These are phyloP conservation scores for Phaeoacremonium minimum DNA, from an alignment of 2,329 filamentous ascomycete genomes.

Conservation along the genomic window DNA sequence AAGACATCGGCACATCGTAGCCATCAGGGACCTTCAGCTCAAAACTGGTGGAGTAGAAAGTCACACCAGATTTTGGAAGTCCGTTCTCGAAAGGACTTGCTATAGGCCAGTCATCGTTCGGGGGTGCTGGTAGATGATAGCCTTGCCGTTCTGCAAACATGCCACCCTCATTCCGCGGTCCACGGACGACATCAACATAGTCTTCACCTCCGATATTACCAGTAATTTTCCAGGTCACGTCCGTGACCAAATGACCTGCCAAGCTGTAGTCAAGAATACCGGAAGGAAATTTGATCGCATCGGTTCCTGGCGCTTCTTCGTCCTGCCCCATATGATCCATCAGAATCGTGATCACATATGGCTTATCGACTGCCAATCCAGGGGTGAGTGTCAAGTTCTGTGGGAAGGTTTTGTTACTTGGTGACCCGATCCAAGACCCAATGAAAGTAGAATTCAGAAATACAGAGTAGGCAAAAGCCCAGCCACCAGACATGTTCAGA, in stretches of 20 bases:
- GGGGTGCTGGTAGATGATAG: conserved; percentile 46
- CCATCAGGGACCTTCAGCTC: conserved; percentile 43
- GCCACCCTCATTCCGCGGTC: conserved; percentile 56
- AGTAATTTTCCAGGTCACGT: conserved; percentile 56
- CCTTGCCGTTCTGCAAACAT: conserved; percentile 52
- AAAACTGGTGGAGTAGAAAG: conserved; percentile 49
- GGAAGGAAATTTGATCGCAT: conserved; percentile 52
- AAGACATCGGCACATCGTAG: conserved; percentile 54
- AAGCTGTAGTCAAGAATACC: conserved; percentile 55
- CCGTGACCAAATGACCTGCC: conserved; percentile 35
- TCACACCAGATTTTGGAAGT: conserved; percentile 41
- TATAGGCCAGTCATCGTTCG: conserved; percentile 34
- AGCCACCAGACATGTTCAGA: conserved; percentile 57
- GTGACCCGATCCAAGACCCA: conserved; percentile 55
- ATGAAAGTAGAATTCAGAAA: conserved; percentile 58
- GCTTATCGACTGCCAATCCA: conserved; percentile 39
- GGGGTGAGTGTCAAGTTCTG: conserved; percentile 48
- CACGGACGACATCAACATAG: conserved; percentile 47
- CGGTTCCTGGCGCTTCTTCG: conserved; percentile 50
- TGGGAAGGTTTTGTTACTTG: conserved; percentile 40
- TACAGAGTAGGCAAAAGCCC: conserved; percentile 57
- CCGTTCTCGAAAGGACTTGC: conserved; percentile 25
- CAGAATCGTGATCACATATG: conserved; percentile 59
- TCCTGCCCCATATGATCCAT: conserved; percentile 68
- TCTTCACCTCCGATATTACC: conserved; percentile 58